Evolutionary conservation across 2,329 filamentous ascomycete genomes (phyloP), one percentile per base, ranked within the genome.

Genomic region (Verticillium isaacii): DNA sequence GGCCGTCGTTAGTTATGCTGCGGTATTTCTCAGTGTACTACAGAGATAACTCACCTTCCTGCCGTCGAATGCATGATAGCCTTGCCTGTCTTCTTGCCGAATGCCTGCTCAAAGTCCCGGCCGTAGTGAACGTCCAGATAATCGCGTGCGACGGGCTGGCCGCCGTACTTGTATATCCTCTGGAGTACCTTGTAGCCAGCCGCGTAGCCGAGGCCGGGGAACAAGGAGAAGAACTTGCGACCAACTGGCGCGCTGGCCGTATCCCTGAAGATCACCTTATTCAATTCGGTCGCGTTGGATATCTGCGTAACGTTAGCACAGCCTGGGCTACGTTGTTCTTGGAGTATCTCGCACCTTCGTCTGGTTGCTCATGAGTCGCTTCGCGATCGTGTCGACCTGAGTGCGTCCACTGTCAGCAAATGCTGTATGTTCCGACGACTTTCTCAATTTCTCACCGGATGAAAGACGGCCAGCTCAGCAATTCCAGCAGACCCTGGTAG

Each of bases 291-390:
- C 67, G 94, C 93, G 77, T 89, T 91, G 70, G 97, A 90, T 78
- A 88, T 95, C 87, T 99, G 99, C 74, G 9, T 3, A 11, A 3
- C 9, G 45, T 52, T 19, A 52, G 45, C 39, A 12, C 5, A 52
- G 14, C 3, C 12, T 99, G 91, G 78, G 98, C 93, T 86, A 80
- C 80, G 96, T 98, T 72, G 98, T 81, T 74, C 91, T n/a, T 60
- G n/a, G 45, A 3, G 19, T 12, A 41, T 7, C 2, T 1, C 19
- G 45, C 45, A 65, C 64, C 64, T 64, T 65, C 17, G 87, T 87
- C 76, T 96, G 90, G 79, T 99, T 97, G 87, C 93, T 97, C 95
- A 99, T 99, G 78, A 99, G 87, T 69, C 95, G 92, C 85, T 99
- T 99, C 66, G 95, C 94, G 72, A 96, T 97, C 58, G 95, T 99